Evolutionary conservation across 1,284 basidiomycete genomes (phyloP).

Genomic region (Athelia sp.): DNA sequence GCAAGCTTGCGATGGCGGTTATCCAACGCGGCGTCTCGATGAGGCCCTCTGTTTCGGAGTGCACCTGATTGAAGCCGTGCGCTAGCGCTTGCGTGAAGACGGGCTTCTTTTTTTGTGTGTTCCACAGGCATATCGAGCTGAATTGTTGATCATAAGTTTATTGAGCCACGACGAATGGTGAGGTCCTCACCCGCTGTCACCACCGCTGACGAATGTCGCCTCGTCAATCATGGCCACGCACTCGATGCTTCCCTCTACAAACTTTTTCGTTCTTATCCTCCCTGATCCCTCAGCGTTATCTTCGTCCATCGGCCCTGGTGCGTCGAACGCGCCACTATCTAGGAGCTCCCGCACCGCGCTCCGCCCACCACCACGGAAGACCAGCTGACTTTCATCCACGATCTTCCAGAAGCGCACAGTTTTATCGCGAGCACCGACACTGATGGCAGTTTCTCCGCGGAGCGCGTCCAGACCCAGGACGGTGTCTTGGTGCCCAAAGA

Average conservation of each 20-base stretch:
- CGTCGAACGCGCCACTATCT: constrained; percentile 62
- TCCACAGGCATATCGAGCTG: constrained; percentile 91
- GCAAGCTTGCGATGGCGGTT: constrained; percentile 75
- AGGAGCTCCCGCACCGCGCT: constrained; percentile 76
- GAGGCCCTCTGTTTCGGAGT: constrained; percentile 69
- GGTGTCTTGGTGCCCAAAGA: constrained; percentile 96
- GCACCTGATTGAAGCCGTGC: constrained; percentile 77
- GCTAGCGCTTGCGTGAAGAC: constrained; percentile 81
- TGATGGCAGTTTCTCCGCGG: constrained; percentile 81
- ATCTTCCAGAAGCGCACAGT: constrained; percentile 97
- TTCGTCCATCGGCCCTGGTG: constrained; percentile 21
- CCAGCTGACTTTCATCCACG: constrained; percentile 91
- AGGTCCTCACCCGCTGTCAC: constrained; percentile 82
- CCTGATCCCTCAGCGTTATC: constrained; percentile 26
- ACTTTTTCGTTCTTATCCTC: constrained; percentile 43
- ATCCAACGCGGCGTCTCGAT: constrained; percentile 87
- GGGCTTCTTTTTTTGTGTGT: constrained; percentile 94
- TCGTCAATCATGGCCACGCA: constrained; percentile 95
- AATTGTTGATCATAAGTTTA: background rate
- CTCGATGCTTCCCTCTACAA: constrained; percentile 89
- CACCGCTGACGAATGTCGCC: constrained; percentile 87
- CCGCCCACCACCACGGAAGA: constrained; percentile 89
- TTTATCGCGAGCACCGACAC: constrained; percentile 86
- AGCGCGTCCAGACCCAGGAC: constrained; percentile 78
- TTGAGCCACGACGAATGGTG: constrained; percentile 10